Evolutionary conservation across 352 stramenopile species (phyloP).

Genomic region (Phytophthora syringae): DNA sequence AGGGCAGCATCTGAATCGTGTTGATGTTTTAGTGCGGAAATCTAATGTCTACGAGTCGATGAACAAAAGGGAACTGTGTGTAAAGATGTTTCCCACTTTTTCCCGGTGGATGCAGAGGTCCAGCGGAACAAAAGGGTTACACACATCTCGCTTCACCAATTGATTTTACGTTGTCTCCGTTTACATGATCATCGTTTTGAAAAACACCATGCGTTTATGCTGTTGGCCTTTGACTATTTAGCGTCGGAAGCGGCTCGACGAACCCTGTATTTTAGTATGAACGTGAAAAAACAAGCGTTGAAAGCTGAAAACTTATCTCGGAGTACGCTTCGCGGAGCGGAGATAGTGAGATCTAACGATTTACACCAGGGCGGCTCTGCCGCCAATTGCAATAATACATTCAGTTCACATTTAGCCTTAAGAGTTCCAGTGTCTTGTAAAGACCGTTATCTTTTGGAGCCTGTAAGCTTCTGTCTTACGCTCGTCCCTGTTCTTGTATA

Average conservation of each 20-base stretch:
- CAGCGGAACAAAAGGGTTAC: conserved; percentile 6
- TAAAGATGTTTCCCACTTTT: conserved; percentile 32
- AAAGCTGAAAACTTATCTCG: background rate
- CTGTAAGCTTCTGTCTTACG: too few relatives aligned
- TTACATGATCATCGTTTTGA: conserved; percentile 23
- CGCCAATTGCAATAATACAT: too few relatives aligned
- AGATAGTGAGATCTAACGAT: too few relatives aligned
- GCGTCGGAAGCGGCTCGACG: conserved; percentile 7
- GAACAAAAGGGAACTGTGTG: background rate
- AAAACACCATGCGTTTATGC: conserved; percentile 22
- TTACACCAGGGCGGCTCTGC: too few relatives aligned
- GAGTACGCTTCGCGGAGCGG: background rate
- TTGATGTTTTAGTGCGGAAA: conserved; percentile 10
- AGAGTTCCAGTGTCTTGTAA: too few relatives aligned
- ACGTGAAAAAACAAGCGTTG: conserved; percentile 1
- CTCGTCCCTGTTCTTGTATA: too few relatives aligned
- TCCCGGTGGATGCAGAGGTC: conserved; percentile 24
- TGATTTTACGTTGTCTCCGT: conserved; percentile 14
- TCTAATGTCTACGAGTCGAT: background rate
- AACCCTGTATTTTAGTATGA: conserved; percentile 25
- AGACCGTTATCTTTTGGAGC: too few relatives aligned
- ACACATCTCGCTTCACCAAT: conserved; percentile 11
- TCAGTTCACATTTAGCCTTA: too few relatives aligned
- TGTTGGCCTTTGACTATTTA: conserved; percentile 27
- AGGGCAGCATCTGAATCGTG: background rate